These are phyloP conservation scores for Phyllosticta ampelicida DNA, from an alignment of 2,329 filamentous ascomycete species.

Conservation along the genomic window DNA sequence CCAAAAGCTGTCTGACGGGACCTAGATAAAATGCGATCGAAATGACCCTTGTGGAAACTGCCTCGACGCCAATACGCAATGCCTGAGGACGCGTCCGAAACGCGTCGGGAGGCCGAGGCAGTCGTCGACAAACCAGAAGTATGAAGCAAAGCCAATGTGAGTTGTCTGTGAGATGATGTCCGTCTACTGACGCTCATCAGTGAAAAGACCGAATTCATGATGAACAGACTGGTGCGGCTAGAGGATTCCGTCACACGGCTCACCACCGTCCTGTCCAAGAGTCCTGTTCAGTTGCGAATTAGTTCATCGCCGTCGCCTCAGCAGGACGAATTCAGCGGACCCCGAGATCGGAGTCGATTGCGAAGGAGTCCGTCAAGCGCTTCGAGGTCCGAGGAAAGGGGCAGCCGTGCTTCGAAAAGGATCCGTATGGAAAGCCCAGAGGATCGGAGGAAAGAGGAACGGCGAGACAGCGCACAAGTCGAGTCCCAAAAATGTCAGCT, in stretches of 20 bases:
- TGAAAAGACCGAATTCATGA: conserved; percentile 7
- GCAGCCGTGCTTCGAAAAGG: not conserved
- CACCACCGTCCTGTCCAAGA: not conserved
- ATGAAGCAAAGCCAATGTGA: not conserved
- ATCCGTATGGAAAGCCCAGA: not conserved
- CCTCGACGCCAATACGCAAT: conserved; percentile 17
- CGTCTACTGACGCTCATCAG: not conserved
- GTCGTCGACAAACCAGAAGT: not conserved
- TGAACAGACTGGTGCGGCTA: not conserved
- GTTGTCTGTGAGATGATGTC: not conserved
- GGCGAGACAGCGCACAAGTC: not conserved
- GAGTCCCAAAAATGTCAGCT: not conserved
- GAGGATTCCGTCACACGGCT: conserved; percentile 6
- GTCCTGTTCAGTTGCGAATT: not conserved
- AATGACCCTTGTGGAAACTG: conserved; percentile 25
- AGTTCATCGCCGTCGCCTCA: not conserved
- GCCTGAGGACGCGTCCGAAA: conserved; percentile 18
- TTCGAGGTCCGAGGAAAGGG: not conserved
- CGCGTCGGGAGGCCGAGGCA: conserved; percentile 6
- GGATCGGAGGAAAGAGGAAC: not conserved
- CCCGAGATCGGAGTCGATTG: not conserved
- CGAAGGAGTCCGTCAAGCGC: not conserved
- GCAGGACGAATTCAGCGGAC: not conserved
- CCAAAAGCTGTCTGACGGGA: not conserved
- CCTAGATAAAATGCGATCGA: conserved; percentile 26